A percentile compares a stretch with the other conserved stretches of the same genome.
Evolutionary conservation across 495 filamentous ascomycete genomes (phyloP).

Genomic region (Lasiosphaeris hirsuta): DNA sequence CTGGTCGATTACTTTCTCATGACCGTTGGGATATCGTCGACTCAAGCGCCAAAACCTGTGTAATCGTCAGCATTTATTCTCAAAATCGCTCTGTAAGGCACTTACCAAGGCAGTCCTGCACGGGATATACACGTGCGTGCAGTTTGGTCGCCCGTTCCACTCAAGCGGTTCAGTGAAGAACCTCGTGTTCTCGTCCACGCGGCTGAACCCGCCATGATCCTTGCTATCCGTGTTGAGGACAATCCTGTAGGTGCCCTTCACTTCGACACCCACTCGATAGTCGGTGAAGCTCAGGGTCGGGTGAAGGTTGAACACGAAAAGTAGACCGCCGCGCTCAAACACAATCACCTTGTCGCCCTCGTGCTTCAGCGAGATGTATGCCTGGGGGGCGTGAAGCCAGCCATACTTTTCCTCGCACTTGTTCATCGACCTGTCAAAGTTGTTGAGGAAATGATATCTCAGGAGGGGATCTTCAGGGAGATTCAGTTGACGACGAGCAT

Average conservation of each 20-base stretch:
- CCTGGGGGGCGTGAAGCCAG: conserved; percentile 85
- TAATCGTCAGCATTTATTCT: conserved; percentile 2
- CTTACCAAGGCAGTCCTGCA: conserved; percentile 81
- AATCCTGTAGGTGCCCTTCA: conserved; percentile 79
- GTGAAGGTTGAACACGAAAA: conserved; percentile 98
- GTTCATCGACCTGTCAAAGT: conserved; percentile 94
- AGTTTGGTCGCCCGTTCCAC: conserved; percentile 90
- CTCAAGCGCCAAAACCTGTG: conserved; percentile 33
- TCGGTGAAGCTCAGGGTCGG: conserved; percentile 83
- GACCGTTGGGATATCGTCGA: conserved; percentile 20
- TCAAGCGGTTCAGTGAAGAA: conserved; percentile 87
- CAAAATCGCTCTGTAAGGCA: not conserved
- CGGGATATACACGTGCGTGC: conserved; percentile 88
- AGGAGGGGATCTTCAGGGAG: conserved; percentile 81
- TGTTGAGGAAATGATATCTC: conserved; percentile 88
- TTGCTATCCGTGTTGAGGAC: conserved; percentile 78
- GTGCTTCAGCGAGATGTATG: conserved; percentile 90
- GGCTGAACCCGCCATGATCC: conserved; percentile 74
- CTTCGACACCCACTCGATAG: conserved; percentile 86
- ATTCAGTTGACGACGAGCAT: conserved; percentile 92
- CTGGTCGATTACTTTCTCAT: not conserved
- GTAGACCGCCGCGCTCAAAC: conserved; percentile 84
- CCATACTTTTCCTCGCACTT: conserved; percentile 80
- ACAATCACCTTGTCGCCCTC: conserved; percentile 92
- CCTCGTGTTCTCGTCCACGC: conserved; percentile 70